phyloP scores from a whole-genome alignment of 2,329 filamentous ascomycete genomes.

The Plenodomus tracheiphilus region DNA sequence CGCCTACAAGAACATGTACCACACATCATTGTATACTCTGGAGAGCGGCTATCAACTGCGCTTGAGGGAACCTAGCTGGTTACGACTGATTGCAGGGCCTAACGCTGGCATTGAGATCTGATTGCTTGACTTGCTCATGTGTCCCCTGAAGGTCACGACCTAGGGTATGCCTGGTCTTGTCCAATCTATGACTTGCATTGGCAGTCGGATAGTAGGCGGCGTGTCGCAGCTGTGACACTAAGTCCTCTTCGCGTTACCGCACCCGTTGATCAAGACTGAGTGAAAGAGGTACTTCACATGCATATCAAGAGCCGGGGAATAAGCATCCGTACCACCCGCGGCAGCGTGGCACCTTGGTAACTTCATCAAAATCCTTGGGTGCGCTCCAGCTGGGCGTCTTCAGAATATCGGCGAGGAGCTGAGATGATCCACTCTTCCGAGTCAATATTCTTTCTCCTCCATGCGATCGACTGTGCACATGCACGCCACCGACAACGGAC shows the following conservation, averaged over 20 bases:
- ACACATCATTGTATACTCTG: no score
- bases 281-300: background rate
- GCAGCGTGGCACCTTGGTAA: background rate
- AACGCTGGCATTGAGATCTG: no score
- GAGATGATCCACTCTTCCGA: background rate
- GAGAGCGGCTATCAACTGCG: no score
- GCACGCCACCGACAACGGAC: background rate
- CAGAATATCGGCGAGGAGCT: background rate
- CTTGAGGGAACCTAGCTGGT: no score
- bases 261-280: background rate
- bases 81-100: no score
- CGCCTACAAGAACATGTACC: no score
- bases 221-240: background rate
- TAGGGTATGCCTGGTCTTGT: no score
- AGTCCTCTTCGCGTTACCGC: background rate
- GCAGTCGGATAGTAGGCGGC: background rate
- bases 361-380: background rate
- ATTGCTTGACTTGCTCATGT: no score
- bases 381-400: background rate
- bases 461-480: background rate
- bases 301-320: background rate
- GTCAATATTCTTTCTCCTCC: background rate
- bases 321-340: background rate
- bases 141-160: no score
- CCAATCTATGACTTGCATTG: background rate